These are phyloP conservation scores for Annulohypoxylon stygium DNA, from an alignment of 495 filamentous ascomycete genomes.

Conservation along the genomic window DNA sequence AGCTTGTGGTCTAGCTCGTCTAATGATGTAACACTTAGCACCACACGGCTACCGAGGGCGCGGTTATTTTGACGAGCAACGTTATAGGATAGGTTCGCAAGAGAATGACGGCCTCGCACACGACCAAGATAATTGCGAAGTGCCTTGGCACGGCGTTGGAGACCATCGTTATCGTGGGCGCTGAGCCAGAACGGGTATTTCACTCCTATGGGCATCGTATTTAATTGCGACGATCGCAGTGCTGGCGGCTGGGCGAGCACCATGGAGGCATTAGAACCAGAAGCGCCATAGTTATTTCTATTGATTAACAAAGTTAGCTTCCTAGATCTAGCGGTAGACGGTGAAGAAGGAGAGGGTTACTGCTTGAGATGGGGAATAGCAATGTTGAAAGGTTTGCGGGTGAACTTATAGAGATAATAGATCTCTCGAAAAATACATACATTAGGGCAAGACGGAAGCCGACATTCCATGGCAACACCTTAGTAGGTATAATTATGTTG, in stretches of 20 bases:
- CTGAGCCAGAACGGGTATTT: constrained; percentile 18
- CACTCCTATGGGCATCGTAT: background rate
- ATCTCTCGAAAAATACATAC: no score
- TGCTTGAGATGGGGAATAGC: no score
- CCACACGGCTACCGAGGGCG: constrained; percentile 43
- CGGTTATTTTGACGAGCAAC: constrained; percentile 51
- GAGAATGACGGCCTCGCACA: background rate
- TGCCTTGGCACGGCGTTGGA: background rate
- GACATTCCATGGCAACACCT: constrained; percentile 53
- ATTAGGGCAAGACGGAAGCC: constrained; percentile 51
- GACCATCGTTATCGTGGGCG: constrained; percentile 2
- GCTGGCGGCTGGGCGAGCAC: constrained; percentile 48
- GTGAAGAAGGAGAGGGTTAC: no score
- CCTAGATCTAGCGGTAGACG: no score
- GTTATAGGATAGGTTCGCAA: constrained; percentile 56
- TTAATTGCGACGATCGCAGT: background rate
- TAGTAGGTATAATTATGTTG: constrained; percentile 54
- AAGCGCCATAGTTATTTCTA: constrained; percentile 48
- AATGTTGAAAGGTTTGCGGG: no score
- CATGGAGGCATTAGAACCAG: constrained; percentile 42
- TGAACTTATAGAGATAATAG: no score
- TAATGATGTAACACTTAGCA: constrained; percentile 50
- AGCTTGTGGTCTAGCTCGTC: constrained; percentile 52
- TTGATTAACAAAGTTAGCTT: no score
- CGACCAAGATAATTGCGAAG: constrained; percentile 4